Percentiles rank a stretch among this genome's conserved stretches.
Conservation (phyloP, 139 green algal species). For the Astrephomene gubernaculifera region DNA sequence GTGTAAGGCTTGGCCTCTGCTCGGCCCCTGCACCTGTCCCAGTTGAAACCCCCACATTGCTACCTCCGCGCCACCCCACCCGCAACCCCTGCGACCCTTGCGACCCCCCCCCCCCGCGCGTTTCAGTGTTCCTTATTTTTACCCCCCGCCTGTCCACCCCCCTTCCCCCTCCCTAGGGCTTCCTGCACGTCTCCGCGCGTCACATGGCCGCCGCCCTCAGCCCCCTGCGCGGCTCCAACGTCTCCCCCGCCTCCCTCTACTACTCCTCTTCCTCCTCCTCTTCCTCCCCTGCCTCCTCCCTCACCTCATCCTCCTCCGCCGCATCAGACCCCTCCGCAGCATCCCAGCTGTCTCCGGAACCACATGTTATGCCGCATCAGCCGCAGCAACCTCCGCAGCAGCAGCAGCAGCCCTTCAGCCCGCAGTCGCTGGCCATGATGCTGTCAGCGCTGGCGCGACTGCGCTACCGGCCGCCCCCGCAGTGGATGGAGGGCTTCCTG, state of each 20-base stretch:
- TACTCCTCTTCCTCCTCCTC: too few species aligned
- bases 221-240: not conserved
- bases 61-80: too few species aligned
- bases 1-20: too few species aligned
- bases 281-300: too few species aligned
- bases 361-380: not conserved
- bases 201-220: not conserved
- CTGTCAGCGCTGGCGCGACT: conserved; percentile 4
- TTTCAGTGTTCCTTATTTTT: not conserved
- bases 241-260: too few species aligned
- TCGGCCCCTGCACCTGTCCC: too few species aligned
- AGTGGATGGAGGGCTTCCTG: conserved; percentile 16
- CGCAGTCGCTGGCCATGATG: conserved; percentile 4
- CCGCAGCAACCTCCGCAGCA: not conserved
- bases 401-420: not conserved
- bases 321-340: too few species aligned
- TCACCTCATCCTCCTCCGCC: too few species aligned
- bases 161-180: not conserved
- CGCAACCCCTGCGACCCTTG: not conserved
- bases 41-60: too few species aligned
- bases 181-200: not conserved
- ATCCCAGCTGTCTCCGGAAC: too few species aligned
- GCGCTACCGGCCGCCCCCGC: conserved; percentile 1
- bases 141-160: not conserved
- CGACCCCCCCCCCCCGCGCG: too few species aligned